phyloP scores from a whole-genome alignment of 495 filamentous ascomycete species.

The Trichoderma parareesei region DNA sequence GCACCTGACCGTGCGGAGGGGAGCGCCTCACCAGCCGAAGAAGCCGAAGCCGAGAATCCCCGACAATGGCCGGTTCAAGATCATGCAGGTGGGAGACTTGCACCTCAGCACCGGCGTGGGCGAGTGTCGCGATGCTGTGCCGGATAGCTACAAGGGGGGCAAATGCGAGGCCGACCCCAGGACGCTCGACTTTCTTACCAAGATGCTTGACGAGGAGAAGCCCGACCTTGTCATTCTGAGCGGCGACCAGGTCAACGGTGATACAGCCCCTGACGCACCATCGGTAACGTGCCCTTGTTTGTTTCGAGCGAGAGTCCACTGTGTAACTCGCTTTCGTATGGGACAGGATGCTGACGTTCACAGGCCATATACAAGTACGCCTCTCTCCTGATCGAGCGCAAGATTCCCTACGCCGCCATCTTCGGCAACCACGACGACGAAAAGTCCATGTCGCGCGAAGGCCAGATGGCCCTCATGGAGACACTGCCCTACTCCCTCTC shows the following conservation, averaged over 20 bases:
- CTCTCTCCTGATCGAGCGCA: conserved; percentile 73
- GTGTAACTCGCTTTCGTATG: neutral
- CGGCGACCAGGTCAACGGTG: conserved; percentile 93
- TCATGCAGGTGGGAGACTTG: conserved; percentile 87
- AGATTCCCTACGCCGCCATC: conserved; percentile 87
- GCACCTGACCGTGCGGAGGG: conserved; percentile 68
- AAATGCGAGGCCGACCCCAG: conserved; percentile 85
- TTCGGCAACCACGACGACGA: conserved; percentile 98
- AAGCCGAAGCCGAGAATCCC: conserved; percentile 67
- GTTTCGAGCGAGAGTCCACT: neutral
- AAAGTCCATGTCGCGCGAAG: conserved; percentile 63
- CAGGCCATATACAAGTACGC: conserved; percentile 90
- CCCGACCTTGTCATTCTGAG: conserved; percentile 86
- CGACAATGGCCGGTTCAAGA: conserved; percentile 92
- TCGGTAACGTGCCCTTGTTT: conserved; percentile 37
- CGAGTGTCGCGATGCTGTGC: conserved; percentile 72
- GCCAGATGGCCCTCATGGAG: conserved; percentile 78
- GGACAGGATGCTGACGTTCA: conserved; percentile 12
- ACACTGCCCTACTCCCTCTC: conserved; percentile 85
- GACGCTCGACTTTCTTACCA: conserved; percentile 81
- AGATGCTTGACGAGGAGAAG: conserved; percentile 78
- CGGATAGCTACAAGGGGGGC: conserved; percentile 58
- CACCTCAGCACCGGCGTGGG: conserved; percentile 88
- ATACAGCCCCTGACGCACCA: conserved; percentile 85
- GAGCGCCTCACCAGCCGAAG: conserved; percentile 46